Base-by-base conservation (phyloP, 192 early-diverging fungal species). In the Cladochytrium replicatum region DNA sequence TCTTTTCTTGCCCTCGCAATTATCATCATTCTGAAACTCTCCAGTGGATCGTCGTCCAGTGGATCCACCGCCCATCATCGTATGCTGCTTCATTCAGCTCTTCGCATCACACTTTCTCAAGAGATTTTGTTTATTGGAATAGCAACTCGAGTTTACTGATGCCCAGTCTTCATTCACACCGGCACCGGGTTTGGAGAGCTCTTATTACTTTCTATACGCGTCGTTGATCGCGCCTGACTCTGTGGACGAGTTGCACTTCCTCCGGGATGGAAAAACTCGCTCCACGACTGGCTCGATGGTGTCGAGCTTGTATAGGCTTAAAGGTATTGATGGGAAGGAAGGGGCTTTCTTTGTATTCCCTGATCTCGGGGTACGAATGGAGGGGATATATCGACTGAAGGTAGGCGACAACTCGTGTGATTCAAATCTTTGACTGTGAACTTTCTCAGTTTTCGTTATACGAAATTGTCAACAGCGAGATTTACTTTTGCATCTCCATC, bases 191-290 rank as follows among this genome's bases (percentile, higher is more conserved):
- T n/a, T n/a, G n/a, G n/a, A n/a, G n/a, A n/a, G n/a, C n/a, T n/a
- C 93, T 4, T 93, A 91, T 66, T 93, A 90, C 66, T 97, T 97
- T 60, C 91, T 93, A 89, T 93, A 93, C 58, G 91, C 88, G 1
- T 89, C 91, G 2, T 63, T 97, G 31, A 83, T 93, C 63, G 78
- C 81, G 29, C 78, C 82, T 27, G 86, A 87, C 28, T 75, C 76
- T 40, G 82, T 85, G 38, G 81, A 89, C 53, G 89, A 97, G 60
- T 65, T 92, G 7, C 86, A 92, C 63, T 73, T 91, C 8, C 71
- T 97, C 7, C 78, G 82, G 49, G 93, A 97, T 61, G 86, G 83
- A 32, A 88, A 92, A 53, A 91, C 90, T 13, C 71, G 84, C 2
- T 84, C 85, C n/a, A 93, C 87, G n/a, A 89, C 91, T 0, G 93